phyloP scores from a whole-genome alignment of 805 yeast genomes.

The Cyberlindnera mycetangii region DNA sequence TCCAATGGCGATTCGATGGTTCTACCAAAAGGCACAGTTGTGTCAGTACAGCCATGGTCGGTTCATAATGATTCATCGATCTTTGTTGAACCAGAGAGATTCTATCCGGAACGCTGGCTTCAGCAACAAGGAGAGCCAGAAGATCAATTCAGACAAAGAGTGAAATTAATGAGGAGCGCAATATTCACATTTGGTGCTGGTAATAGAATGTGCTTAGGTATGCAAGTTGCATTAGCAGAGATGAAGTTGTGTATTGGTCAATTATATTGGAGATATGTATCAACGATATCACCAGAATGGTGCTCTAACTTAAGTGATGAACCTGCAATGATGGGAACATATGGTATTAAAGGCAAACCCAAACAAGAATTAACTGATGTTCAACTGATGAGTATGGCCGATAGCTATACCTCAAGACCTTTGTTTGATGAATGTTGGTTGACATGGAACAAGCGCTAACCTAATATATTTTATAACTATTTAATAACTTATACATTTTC shows the following conservation, averaged over 20 bases:
- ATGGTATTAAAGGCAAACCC: slow-evolving; percentile 2
- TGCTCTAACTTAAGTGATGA: slow-evolving; percentile 32
- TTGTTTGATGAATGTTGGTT: slow-evolving; percentile 51
- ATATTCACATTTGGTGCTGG: slow-evolving; percentile 76
- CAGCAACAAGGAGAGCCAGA: slow-evolving; percentile 34
- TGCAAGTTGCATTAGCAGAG: slow-evolving; percentile 63
- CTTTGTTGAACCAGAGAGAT: slow-evolving; percentile 46
- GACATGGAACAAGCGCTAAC: slow-evolving; percentile 15
- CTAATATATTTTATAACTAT: not conserved
- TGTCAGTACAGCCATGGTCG: slow-evolving; percentile 66
- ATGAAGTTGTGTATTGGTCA: slow-evolving; percentile 56
- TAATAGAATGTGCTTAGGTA: slow-evolving; percentile 70
- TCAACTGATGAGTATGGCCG: slow-evolving; percentile 54
- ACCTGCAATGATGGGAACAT: slow-evolving; percentile 27
- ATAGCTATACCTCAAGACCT: slow-evolving; percentile 53
- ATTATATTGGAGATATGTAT: slow-evolving; percentile 47
- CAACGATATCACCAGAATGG: slow-evolving; percentile 43
- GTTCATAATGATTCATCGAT: slow-evolving; percentile 49
- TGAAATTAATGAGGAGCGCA: slow-evolving; percentile 45
- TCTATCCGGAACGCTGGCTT: slow-evolving; percentile 66
- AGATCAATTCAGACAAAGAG: slow-evolving; percentile 33
- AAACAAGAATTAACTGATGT: slow-evolving; percentile 34
- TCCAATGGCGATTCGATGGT: slow-evolving; percentile 20
- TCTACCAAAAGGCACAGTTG: slow-evolving; percentile 52
- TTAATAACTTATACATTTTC: not conserved